A percentile compares a stretch with the other conserved stretches of the same genome.
Evolutionary conservation across 2,329 filamentous ascomycete species (phyloP).

Genomic region (Diplodia mutila): DNA sequence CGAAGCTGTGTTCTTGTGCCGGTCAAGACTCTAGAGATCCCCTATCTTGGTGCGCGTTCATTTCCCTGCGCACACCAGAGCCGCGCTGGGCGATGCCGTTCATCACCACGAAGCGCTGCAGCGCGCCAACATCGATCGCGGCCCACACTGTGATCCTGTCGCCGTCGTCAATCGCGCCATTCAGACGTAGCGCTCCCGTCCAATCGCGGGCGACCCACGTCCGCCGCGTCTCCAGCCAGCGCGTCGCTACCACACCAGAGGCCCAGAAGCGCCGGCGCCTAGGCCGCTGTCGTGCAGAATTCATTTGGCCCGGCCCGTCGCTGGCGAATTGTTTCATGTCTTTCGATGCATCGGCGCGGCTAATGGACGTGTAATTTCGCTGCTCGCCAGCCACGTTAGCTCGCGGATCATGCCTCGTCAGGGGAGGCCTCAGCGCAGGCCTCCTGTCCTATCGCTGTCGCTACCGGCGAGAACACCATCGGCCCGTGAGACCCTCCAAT

Average conservation of each 20-base stretch:
- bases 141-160: constrained; percentile 8
- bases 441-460: constrained; percentile 10
- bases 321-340: constrained; percentile 23
- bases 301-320: constrained; percentile 17
- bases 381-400: constrained; percentile 9
- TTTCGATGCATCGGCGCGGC: constrained; percentile 19
- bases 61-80: constrained; percentile 2
- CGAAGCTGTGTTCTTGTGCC: constrained; percentile 15
- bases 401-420: constrained; percentile 9
- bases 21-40: too few species aligned
- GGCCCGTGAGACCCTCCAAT: neutral
- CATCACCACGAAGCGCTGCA: neutral
- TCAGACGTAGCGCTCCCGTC: constrained; percentile 12
- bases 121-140: constrained; percentile 13
- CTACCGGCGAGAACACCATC: neutral
- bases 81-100: neutral
- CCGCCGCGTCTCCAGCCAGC: neutral
- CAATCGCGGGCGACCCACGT: neutral
- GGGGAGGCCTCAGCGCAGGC: constrained; percentile 1
- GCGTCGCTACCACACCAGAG: neutral
- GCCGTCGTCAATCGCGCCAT: constrained; percentile 18
- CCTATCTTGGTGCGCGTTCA: constrained; percentile 16
- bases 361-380: constrained; percentile 17
- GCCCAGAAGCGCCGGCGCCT: neutral
- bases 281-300: neutral